Evolutionary conservation across 805 yeast genomes (phyloP).

Genomic region (Metschnikowia continentalis): DNA sequence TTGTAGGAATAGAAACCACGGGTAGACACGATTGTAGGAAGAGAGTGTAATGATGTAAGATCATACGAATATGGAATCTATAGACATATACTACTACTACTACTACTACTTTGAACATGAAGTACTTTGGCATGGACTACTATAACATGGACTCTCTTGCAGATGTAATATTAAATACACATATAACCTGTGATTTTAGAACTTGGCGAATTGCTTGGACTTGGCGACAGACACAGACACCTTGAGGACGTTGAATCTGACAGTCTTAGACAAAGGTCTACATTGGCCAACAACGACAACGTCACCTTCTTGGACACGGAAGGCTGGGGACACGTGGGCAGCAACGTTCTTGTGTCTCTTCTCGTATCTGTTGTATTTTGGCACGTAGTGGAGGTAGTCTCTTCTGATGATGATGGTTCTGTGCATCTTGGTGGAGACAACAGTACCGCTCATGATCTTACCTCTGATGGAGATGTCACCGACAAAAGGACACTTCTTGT

Average conservation of each 20-base stretch:
- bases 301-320: slow-evolving; percentile 99
- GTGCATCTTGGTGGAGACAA: slow-evolving; percentile 99
- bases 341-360: slow-evolving; percentile 99
- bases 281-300: slow-evolving; percentile 99
- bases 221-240: slow-evolving; percentile 86
- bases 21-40: too few species aligned
- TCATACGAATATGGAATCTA: too few species aligned
- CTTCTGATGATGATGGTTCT: slow-evolving; percentile 99
- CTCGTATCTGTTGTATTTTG: slow-evolving; percentile 99
- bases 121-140: too few species aligned
- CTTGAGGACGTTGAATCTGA: slow-evolving; percentile 98
- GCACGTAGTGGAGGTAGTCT: slow-evolving; percentile 99
- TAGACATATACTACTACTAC: too few species aligned
- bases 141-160: slow-evolving; percentile 5
- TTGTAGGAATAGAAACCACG: too few species aligned
- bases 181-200: slow-evolving; percentile 48
- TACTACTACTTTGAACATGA: too few species aligned
- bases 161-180: slow-evolving; percentile 20
- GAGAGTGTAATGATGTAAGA: not conserved
- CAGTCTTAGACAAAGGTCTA: slow-evolving; percentile 99
- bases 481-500: slow-evolving; percentile 99
- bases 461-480: slow-evolving; percentile 99
- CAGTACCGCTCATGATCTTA: slow-evolving; percentile 98
- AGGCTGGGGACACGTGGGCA: slow-evolving; percentile 99
- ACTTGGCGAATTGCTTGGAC: slow-evolving; percentile 94